Base-by-base conservation (phyloP, 768 basidiomycete genomes). In the Calocybe gangraenosa region DNA sequence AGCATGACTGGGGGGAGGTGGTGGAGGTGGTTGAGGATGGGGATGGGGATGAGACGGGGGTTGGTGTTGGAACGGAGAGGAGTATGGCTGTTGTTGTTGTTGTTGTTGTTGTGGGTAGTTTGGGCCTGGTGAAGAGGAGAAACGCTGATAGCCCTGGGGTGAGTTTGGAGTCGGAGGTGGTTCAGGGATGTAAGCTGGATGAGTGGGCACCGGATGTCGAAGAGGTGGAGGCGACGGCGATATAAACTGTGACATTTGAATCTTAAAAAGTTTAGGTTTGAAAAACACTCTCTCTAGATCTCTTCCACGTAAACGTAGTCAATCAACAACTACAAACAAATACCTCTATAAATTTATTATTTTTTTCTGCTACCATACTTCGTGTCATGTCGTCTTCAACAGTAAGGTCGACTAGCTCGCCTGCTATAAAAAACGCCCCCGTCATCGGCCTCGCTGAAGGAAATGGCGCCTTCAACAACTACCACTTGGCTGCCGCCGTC, bases 191-290 rank as follows among this genome's bases (percentile, higher is more conserved):
- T 82, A 89, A 0, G 84, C 82, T 0, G 88, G 91, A 50, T 92
- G 89, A 0, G 90, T 92, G 0, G 91, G 91, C 0, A 91, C 85
- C 2, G 91, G 91, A 58, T 93, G 91, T 39, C 88, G 84, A 1
- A 93, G 74, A 0, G 88, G 89, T 1, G 89, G 88, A 1, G 87
- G 87, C 0, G 86, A 87, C 38, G 62, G 62, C 11, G 69, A 70
- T 32, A 51, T 52, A 56, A 47, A 65, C 39, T 58, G 58, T 36
- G 64, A 56, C 64, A 65, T 65, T 28, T 6, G 5, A 28, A 5
- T 28, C 5, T 28, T 11, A 28, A 28, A 28, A 11, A 28, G 25
- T 11, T 6, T 28, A 28, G 11, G 25, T 11, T 28, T 28, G 11
- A n/a, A n/a, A n/a, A n/a, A n/a, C n/a, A n/a, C n/a, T n/a, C n/a